Base-by-base conservation (phyloP, 2,329 filamentous ascomycete genomes). In the Nannizziopsis arthrosporioides region DNA sequence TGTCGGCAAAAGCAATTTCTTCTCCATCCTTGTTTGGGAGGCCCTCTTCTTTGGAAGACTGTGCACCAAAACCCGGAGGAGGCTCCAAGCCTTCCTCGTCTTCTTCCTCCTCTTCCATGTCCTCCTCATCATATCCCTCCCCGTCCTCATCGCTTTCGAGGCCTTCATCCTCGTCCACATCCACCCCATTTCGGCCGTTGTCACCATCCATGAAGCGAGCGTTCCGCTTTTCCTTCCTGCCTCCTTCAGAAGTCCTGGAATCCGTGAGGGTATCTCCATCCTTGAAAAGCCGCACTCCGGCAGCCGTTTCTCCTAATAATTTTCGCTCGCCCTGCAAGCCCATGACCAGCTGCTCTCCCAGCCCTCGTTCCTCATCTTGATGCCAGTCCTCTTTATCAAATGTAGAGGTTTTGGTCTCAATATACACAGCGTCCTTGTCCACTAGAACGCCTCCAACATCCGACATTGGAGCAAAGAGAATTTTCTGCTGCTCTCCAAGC, bases 351-450 rank as follows among this genome's bases (percentile, higher is more conserved):
- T 95, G 88, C 64, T 98, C 92, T 36, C 92, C 92, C 47, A 96
- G 75, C n/a, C 92, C 92, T 40, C 86, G 80, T 57, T 94, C 85
- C 27, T 76, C 76, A 9, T 79, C 69, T 11, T 73, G 72, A 3
- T 75, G 73, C 1, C 66, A 76, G 9, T 85, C 80, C 8, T 73
- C 73, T 9, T 68, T 67, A 53, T 80, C 71, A 55, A 98, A 95
- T 3, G 78, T 93, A 22, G 75, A 72, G 11, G 77, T 79, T 61
- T 81, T 83, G 38, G 84, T 68, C 59, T 84, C 78, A 53, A 84
- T 95, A 70, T 94, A 98, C 34, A 98, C 89, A 6, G 90, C 89
- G 67, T 98, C 92, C 52, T 94, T 94, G 56, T 98, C 92, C 44
- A 98, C 90, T 62, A 96, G 81, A 10, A 98, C 78, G 59, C 92